Evolutionary conservation across 2,329 filamentous ascomycete species (phyloP), one percentile per base, ranked within the genome.

Genomic region (Onygena corvina): DNA sequence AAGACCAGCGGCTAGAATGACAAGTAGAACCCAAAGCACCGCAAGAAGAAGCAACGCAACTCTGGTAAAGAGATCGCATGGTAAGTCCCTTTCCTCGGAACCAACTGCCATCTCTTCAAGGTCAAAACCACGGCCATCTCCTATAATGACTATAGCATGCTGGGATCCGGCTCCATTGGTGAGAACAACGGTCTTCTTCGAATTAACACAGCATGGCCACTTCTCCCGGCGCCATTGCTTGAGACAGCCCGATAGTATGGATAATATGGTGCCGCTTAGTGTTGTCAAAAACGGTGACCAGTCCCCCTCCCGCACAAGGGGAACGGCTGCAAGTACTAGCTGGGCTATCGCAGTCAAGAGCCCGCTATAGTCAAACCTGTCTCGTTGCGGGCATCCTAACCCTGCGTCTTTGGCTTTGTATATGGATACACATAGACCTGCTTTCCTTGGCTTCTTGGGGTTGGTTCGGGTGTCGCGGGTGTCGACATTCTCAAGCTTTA

Each of bases 151-250:
- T 21, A 73, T 62, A 2, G 62, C 64, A 56, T 72, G 61, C 49
- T 63, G 64, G 8, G 53, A 56, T 3, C 69, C 71, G 52, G 71
- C 72, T 1, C 71, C 69, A 1, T 58, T 51, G 0, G 68, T 71
- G 7, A 73, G 50, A 1, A 63, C 50, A n/a, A 63, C 54, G 1
- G 56, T 64, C 46, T 65, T 61, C 12, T 57, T 54, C n/a, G 56
- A 53, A 4, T 57, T 51, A 2, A 50, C 53, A 12, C 65, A 61
- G 54, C 64, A 69, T 0, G 65, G 60, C 62, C 66, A 70, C 53
- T 73, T 74, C 56, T 74, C 72, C 7, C 53, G 54, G 16, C 53
- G 57, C 70, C 70, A 73, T 53, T 73, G 70, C 3, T 61, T 58
- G 3, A 74, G 55, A 2, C 58, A 52, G 0, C 67, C 67, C 0